A percentile compares a stretch with the other conserved stretches of the same genome.
These are phyloP conservation scores for Stagonosporopsis chrysanthemi DNA, from an alignment of 2,329 filamentous ascomycete species.

Conservation along the genomic window DNA sequence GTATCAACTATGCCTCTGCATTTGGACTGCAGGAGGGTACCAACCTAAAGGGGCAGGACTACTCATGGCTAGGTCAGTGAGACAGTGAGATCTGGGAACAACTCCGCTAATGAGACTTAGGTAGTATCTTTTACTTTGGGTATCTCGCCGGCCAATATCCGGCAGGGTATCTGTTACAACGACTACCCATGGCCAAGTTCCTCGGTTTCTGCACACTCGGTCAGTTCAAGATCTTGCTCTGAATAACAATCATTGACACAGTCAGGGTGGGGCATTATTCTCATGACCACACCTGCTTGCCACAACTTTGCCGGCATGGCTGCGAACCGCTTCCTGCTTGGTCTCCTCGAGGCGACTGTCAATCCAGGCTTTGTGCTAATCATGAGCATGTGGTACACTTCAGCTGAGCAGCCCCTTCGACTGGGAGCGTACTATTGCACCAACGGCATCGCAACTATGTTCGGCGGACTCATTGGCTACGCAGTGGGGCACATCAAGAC, in stretches of 20 bases:
- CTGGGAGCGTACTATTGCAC: constrained; percentile 55
- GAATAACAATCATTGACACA: not conserved
- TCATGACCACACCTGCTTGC: constrained; percentile 53
- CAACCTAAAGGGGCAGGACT: constrained; percentile 47
- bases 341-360: constrained; percentile 57
- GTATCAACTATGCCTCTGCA: constrained; percentile 60
- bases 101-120: constrained; percentile 16
- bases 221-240: constrained; percentile 6
- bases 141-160: constrained; percentile 58
- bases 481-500: constrained; percentile 62
- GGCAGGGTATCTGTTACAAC: constrained; percentile 54
- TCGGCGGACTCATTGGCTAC: constrained; percentile 65
- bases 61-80: constrained; percentile 26
- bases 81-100: not conserved
- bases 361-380: constrained; percentile 68
- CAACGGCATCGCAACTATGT: constrained; percentile 62
- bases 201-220: constrained; percentile 52
- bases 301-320: constrained; percentile 51
- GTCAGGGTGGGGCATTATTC: constrained; percentile 50
- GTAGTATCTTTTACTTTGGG: constrained; percentile 60
- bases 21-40: constrained; percentile 59
- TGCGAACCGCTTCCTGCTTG: constrained; percentile 57
- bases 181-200: constrained; percentile 57
- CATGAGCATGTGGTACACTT: constrained; percentile 71
- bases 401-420: constrained; percentile 67